A percentile compares a stretch with the other conserved stretches of the same genome.
These are phyloP conservation scores for Pouteria glomerata DNA, from an alignment of 148 eudicot genomes.

Conservation along the genomic window DNA sequence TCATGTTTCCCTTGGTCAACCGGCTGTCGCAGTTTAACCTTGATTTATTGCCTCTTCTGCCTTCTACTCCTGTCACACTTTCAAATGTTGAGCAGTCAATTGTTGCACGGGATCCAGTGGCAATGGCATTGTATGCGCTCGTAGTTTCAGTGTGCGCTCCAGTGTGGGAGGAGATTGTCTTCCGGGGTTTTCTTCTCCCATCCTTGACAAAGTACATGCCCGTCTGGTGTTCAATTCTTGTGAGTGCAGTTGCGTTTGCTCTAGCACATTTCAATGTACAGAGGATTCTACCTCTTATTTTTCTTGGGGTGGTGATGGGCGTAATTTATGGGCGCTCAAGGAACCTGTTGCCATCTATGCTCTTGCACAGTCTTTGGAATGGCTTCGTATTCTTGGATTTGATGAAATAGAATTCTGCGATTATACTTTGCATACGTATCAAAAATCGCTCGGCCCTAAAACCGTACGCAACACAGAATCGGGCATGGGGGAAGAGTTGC, in stretches of 20 bases:
- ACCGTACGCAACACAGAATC: neutral
- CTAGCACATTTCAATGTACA: conserved; percentile 81
- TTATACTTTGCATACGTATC: neutral
- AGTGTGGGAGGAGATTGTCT: conserved; percentile 78
- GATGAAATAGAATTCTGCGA: conserved; percentile 44
- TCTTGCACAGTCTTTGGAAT: conserved; percentile 88
- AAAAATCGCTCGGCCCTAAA: neutral
- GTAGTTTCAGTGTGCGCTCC: conserved; percentile 84
- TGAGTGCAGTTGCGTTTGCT: conserved; percentile 75
- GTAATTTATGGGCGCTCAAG: conserved; percentile 63
- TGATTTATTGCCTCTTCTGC: conserved; percentile 54
- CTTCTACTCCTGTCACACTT: conserved; percentile 60
- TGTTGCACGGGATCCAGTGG: conserved; percentile 65
- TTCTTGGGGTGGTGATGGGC: conserved; percentile 85
- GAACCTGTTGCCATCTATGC: conserved; percentile 69
- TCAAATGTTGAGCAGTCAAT: conserved; percentile 85
- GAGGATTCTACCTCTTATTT: conserved; percentile 69
- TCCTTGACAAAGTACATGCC: conserved; percentile 89
- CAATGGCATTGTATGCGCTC: conserved; percentile 64
- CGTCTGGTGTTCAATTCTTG: conserved; percentile 69
- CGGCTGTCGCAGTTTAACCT: conserved; percentile 76
- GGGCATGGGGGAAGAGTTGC: neutral
- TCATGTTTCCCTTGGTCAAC: conserved; percentile 81
- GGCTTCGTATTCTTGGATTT: conserved; percentile 78
- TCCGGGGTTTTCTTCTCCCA: conserved; percentile 81